Evolutionary conservation across 306 rosid species (phyloP).

Genomic region (Begonia masoniana): DNA sequence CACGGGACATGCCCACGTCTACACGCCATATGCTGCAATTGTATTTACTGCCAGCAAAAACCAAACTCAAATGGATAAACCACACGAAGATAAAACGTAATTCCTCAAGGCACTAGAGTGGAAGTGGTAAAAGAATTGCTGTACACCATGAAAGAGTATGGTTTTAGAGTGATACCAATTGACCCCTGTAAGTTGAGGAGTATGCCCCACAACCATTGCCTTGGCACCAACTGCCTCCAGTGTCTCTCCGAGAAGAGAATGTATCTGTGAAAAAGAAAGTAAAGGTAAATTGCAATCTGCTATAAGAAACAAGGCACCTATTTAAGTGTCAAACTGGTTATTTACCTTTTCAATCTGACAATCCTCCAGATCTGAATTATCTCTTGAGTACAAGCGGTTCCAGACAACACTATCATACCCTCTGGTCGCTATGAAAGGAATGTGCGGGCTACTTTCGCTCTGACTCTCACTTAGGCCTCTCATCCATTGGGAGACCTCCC

Average conservation of each 20-base stretch:
- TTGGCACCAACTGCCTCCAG: constrained; percentile 71
- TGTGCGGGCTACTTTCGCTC: constrained; percentile 17
- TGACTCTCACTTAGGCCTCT: constrained; percentile 38
- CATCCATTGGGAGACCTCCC: constrained; percentile 90
- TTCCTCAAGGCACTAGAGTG: neutral
- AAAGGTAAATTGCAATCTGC: neutral
- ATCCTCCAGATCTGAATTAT: constrained; percentile 38
- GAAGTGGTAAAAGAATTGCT: no score
- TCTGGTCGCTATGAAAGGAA: constrained; percentile 79
- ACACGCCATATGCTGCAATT: constrained; percentile 92
- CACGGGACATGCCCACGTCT: constrained; percentile 97
- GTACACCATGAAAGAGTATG: neutral
- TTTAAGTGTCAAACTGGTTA: constrained; percentile 9
- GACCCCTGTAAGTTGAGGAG: constrained; percentile 83
- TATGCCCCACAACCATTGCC: constrained; percentile 97
- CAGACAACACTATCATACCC: constrained; percentile 95
- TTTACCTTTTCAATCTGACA: constrained; percentile 56
- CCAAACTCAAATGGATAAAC: neutral
- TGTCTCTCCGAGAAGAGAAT: constrained; percentile 68
- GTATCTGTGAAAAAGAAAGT: constrained; percentile 28
- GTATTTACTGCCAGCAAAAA: constrained; percentile 51
- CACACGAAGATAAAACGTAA: neutral
- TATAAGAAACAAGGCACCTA: constrained; percentile 6
- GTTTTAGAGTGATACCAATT: constrained; percentile 46
- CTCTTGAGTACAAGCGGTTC: constrained; percentile 91